phyloP scores from a whole-genome alignment of 1,139 yeast species.

The Yamadazyma friedrichii region DNA sequence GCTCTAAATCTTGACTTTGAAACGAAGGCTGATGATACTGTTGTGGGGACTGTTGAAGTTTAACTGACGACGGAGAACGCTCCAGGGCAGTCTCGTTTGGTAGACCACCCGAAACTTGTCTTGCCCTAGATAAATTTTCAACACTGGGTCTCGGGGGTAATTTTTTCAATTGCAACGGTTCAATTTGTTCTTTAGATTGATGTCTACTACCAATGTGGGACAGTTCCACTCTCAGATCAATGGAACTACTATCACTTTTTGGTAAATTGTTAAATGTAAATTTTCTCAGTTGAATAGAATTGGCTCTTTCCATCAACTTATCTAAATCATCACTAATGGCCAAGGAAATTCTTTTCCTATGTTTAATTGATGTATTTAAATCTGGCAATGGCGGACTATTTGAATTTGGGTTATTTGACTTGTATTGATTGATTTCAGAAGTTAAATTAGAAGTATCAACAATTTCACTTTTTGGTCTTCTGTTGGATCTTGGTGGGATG shows the following conservation, averaged over 20 bases:
- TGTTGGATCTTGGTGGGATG: constrained; percentile 42
- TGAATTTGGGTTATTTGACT: constrained; percentile 4
- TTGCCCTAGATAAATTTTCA: constrained; percentile 30
- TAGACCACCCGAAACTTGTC: constrained; percentile 24
- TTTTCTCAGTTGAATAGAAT: constrained; percentile 19
- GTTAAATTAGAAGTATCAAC: constrained; percentile 12
- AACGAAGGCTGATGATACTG: background rate
- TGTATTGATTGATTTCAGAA: constrained; percentile 14
- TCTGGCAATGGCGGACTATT: constrained; percentile 3
- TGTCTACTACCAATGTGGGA: background rate
- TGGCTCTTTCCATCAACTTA: constrained; percentile 41
- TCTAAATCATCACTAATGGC: constrained; percentile 40
- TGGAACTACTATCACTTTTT: constrained; percentile 10
- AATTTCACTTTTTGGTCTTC: constrained; percentile 40
- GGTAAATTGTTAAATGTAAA: constrained; percentile 15
- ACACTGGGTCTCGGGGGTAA: constrained; percentile 41
- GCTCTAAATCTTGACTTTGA: background rate
- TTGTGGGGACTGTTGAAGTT: background rate
- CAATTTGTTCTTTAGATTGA: background rate
- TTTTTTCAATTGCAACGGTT: constrained; percentile 1
- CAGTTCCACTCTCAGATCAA: constrained; percentile 7
- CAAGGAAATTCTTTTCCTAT: constrained; percentile 18
- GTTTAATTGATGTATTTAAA: constrained; percentile 5
- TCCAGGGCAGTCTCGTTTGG: background rate
- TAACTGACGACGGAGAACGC: background rate